Base-by-base conservation (phyloP, 164 flowering plant species). In the Vitis riparia region DNA sequence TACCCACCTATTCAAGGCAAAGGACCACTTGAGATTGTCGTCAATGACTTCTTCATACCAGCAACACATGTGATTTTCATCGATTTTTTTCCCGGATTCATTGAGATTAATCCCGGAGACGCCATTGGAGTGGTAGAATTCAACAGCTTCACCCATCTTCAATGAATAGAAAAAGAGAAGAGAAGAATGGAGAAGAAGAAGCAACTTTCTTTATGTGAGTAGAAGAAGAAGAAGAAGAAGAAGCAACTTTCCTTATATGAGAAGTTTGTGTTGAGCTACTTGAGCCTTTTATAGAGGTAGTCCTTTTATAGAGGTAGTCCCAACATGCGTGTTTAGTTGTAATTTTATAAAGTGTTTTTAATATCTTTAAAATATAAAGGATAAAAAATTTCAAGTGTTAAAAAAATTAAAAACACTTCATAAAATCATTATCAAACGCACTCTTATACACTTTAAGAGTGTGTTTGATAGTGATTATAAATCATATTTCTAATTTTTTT, bases 31-130 rank as follows among this genome's bases (percentile, higher is more conserved):
- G 79, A 93, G 90, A 75, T 93, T 78, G 7, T 78, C 86, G 63
- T 89, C 91, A 51, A 93, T 83, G 70, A 79, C 80, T 78, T 93
- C 98, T 71, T 93, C 98, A 65, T 72, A 93, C 98, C 98, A 93
- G 55, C 67, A 71, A 70, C 72, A 71, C 19, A 56, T 29, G 15
- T 17, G 7, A 10, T 69, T 67, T 9, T 48, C 37, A 8, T 49
- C 50, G 3, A 62, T n/a, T 16, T 15, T 30, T 8, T 30, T 68
- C 13, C 65, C 60, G 8, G 71, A 49, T 55, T 66, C 80, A 11
- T 30, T 57, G 57, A 19, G 61, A 37, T 37, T 37, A 47, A 37
- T 65, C 14, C 79, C 76, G 1, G 77, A 65, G 63, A 76, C 79
- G 0, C 83, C 84, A 77, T 78, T 79, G 52, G 72, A 53, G 52